Base-by-base conservation (phyloP, 2,329 filamentous ascomycete species). In the Pyrenochaeta sp. region DNA sequence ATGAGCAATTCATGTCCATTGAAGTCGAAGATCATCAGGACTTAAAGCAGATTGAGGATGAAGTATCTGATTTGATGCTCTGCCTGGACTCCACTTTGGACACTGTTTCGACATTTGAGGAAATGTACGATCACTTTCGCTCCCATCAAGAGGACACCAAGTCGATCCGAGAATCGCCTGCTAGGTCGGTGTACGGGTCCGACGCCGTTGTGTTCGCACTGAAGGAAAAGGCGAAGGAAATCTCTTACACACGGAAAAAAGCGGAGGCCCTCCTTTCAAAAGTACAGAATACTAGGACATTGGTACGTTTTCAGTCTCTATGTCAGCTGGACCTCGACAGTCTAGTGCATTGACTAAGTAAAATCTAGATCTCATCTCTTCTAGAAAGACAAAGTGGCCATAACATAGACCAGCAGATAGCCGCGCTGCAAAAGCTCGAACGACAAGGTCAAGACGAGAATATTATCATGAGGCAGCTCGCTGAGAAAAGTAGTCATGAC, bases 71-170 rank as follows among this genome's bases (percentile, higher is more conserved):
- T 36, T 47, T 65, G 2, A 51, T 66, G 1, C 44, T 69, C 1
- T 69, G 65, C 43, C 57, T 71, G 0, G 65, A 69, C 7, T 67
- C 65, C 0, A 68, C 66, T 3, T 32, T 56, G 2, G 68, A 68
- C 30, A 69, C 62, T 0, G 42, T 71, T 3, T 43, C 52, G 6
- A 63, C 58, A 13, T 56, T 68, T 19, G 13, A 47, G 22, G 59
- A 68, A 1, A 65, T 66, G 58, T 62, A 68, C 34, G 19, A 45
- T 6, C 61, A 58, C 12, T 60, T 62, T 27, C 50, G 40, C 7
- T 22, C 36, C 9, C 44, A 59, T 13, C 44, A 46, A 19, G 25
- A 45, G n/a, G 30, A 50, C 4, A 10, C 39, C 2, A 9, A 24
- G n/a, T 47, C 45, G 8, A 37, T 28, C 15, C 49, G 24, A 56